A percentile compares a stretch with the other conserved stretches of the same genome.
phyloP scores from a whole-genome alignment of 108 stramenopile species.

The Cyclotella choctawhatcheeana region DNA sequence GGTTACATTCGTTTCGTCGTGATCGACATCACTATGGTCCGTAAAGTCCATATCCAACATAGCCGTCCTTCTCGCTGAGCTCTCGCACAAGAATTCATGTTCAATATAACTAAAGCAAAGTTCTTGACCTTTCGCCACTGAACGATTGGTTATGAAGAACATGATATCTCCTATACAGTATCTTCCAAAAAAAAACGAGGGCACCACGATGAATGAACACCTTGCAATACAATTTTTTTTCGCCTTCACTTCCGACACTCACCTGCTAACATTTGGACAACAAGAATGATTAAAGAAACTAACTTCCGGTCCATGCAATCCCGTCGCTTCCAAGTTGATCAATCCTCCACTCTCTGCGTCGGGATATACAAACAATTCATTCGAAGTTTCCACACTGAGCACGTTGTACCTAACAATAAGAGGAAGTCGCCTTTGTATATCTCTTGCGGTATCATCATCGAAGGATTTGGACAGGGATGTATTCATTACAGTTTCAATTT shows the following conservation, averaged over 20 bases:
- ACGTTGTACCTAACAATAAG: constrained; percentile 81
- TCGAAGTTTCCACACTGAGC: constrained; percentile 66
- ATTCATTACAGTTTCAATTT: constrained; percentile 31
- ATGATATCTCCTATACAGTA: constrained; percentile 81
- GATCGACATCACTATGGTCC: constrained; percentile 33
- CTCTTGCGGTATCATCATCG: not conserved
- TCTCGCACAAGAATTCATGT: constrained; percentile 79
- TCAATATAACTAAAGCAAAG: constrained; percentile 81
- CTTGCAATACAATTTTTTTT: too few species aligned
- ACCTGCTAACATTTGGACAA: constrained; percentile 62
- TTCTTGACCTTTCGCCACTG: constrained; percentile 60
- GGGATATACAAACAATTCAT: constrained; percentile 69
- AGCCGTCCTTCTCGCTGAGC: constrained; percentile 51
- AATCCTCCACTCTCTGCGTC: constrained; percentile 53
- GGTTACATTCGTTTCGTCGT: not conserved
- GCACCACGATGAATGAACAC: not conserved
- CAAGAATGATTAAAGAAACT: constrained; percentile 80
- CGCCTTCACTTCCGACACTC: too few species aligned
- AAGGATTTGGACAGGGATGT: not conserved
- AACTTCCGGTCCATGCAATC: constrained; percentile 58
- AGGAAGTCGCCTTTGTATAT: constrained; percentile 65
- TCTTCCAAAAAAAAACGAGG: constrained; percentile 14
- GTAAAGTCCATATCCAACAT: constrained; percentile 76
- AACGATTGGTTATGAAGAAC: constrained; percentile 81
- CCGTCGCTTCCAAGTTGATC: constrained; percentile 60